Conservation (phyloP, 2,329 filamentous ascomycete genomes). For the Fusarium domesticum region DNA sequence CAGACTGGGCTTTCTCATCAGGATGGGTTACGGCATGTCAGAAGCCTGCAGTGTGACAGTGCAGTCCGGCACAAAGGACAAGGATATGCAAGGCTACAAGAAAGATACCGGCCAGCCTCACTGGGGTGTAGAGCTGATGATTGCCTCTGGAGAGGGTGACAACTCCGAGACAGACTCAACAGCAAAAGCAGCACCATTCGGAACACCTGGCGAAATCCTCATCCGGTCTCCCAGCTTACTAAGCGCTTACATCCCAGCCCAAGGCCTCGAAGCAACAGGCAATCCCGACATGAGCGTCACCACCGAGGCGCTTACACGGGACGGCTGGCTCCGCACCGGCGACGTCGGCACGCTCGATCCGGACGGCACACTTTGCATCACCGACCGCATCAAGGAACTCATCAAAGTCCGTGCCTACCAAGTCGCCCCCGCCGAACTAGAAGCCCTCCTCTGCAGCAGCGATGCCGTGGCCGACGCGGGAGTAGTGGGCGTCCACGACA, state of each 20-base stretch:
- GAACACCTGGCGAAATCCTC: conserved; percentile 61
- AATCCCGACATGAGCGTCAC: conserved; percentile 39
- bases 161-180: conserved; percentile 30
- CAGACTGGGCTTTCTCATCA: conserved; percentile 47
- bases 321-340: conserved; percentile 70
- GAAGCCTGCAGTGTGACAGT: conserved; percentile 65
- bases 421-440: conserved; percentile 54
- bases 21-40: conserved; percentile 73
- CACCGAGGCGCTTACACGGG: conserved; percentile 40
- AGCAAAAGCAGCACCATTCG: conserved; percentile 39
- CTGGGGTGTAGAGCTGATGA: conserved; percentile 63
- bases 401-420: conserved; percentile 62
- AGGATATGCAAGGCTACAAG: conserved; percentile 42
- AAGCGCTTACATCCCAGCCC: conserved; percentile 65
- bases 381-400: conserved; percentile 69
- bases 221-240: conserved; percentile 62
- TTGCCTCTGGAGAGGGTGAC: conserved; percentile 49
- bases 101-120: conserved; percentile 66
- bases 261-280: conserved; percentile 32
- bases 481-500: conserved; percentile 57
- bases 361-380: conserved; percentile 59
- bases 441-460: conserved; percentile 37
- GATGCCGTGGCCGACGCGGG: conserved; percentile 59
- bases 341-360: conserved; percentile 62
- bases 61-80: conserved; percentile 53